Evolutionary conservation across 805 yeast species (phyloP), one percentile per base, ranked within the genome.

Genomic region (Zygosaccharomyces lentus): DNA sequence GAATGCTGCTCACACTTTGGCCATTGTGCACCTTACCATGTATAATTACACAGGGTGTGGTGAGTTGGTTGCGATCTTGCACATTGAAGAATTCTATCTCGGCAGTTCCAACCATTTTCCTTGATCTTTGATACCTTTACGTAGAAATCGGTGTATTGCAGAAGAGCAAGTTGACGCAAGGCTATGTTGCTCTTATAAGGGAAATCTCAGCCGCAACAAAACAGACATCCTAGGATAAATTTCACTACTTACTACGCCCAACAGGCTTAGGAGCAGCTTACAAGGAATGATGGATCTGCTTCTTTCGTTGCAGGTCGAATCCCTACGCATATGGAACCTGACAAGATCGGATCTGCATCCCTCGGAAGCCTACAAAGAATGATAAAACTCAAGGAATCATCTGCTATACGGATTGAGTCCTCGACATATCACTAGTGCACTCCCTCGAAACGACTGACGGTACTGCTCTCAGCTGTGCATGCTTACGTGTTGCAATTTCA

Each of bases 1-100:
- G 37, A 71, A 78, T 9, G 74, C 70, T 29, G 70, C 62, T 32
- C 68, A 68, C 53, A 9, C 43, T 42, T 8, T 46, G 46, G n/a
- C 53, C 53, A 10, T 48, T 43, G 5, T 41, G 55, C 1, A 68
- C 44, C 32, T 62, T 68, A 0, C 84, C 84, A 54, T 78, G 81
- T 17, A 79, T 56, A 2, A 75, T 64, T 27, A 72, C 53, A 13
- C 76, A 72, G 1, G 84, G 82, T 0, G 75, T 73, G 31, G 73
- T 76, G 0, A 75, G 70, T 7, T 64, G 60, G 2, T 57, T 64
- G 9, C 59, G 53, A 23, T 67, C 59, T 44, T 58, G 55, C 29
- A 70, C 47, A 43, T 71, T 71, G 52, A 57, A 66, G 2, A 71
- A 44, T 44, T 59, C 62, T 10, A 64, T 52, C n/a, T 50, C 49